Evolutionary conservation across 1,139 yeast genomes (phyloP), one percentile per base, ranked within the genome.

Genomic region (Debaryomycetaceae sp.): DNA sequence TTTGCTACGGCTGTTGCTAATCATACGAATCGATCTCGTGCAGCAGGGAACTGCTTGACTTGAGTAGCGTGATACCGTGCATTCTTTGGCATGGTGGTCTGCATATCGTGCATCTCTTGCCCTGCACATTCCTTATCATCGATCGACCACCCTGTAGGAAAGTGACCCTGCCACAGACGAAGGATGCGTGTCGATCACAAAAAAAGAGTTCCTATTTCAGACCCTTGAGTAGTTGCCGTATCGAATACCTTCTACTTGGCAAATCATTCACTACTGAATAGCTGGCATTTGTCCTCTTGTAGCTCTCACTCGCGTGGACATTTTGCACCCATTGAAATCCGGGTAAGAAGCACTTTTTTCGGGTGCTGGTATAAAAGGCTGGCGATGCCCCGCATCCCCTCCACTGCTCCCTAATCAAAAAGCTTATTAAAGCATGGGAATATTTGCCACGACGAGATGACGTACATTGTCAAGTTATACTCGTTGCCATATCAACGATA

Each of bases 1-100:
- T 0, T 56, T 87, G 28, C 56, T 86, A 19, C 59, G 96, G 37
- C 73, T 85, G 30, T 53, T 86, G 29, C 62, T 86, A 41, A 81
- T 86, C 23, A 62, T 85, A 28, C 66, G 94, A 34, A 57, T 82
- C 32, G 94, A 81, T 43, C 64, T 80, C 13, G 83, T 76, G 30
- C 53, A 49, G 21, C 27, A 29, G 4, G 20, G 16, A 14, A 22
- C 22, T 6, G 20, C 6, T 18, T 18, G 20, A 18, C 10, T 10
- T 6, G 10, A 10, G 20, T 18, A 7, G 20, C 10, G 10, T 18
- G 8, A 18, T 18, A 7, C 20, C 10, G n/a, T n/a, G n/a, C n/a
- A n/a, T n/a, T n/a, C n/a, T n/a, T n/a, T n/a, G n/a, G n/a, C n/a
- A n/a, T n/a, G n/a, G n/a, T n/a, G n/a, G n/a, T n/a, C n/a, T n/a